Conservation (phyloP, 441 rosid species). For the Adansonia rubrostipa region DNA sequence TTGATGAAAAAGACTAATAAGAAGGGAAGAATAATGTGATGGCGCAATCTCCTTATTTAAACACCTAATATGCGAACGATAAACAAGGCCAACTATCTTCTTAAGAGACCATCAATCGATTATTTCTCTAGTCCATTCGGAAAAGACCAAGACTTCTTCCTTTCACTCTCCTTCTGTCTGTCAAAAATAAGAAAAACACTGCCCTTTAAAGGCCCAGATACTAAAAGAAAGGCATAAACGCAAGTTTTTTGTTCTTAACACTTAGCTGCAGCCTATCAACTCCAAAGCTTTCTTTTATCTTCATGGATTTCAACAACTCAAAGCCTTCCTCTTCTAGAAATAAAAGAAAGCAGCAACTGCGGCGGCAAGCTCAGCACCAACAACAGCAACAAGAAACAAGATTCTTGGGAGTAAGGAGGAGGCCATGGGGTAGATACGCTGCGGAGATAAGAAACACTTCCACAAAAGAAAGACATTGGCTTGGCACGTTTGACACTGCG, state of each 20-base stretch:
- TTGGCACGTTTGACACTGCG: constrained; percentile 63
- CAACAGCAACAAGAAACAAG: constrained; percentile 44
- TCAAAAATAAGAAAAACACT: neutral
- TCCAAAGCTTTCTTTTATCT: neutral
- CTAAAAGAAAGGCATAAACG: neutral
- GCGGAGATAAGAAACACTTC: constrained; percentile 72
- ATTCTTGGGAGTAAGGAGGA: constrained; percentile 78
- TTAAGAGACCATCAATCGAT: neutral
- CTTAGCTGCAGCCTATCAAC: neutral
- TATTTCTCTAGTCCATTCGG: neutral
- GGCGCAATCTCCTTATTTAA: constrained; percentile 31
- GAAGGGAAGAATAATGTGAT: neutral
- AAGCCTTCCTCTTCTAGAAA: constrained; percentile 51
- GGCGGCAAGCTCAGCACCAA: constrained; percentile 20
- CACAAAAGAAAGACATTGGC: constrained; percentile 72
- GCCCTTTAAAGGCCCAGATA: neutral
- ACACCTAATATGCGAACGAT: constrained; percentile 26
- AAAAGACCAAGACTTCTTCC: neutral
- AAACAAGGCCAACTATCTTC: constrained; percentile 3
- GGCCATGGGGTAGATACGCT: constrained; percentile 81
- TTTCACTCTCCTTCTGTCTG: neutral
- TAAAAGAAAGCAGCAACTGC: constrained; percentile 53
- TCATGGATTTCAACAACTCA: constrained; percentile 45
- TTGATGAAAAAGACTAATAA: neutral
- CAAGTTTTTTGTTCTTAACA: neutral